phyloP scores from a whole-genome alignment of 352 stramenopile genomes.

The Globisporangium cystogenes region DNA sequence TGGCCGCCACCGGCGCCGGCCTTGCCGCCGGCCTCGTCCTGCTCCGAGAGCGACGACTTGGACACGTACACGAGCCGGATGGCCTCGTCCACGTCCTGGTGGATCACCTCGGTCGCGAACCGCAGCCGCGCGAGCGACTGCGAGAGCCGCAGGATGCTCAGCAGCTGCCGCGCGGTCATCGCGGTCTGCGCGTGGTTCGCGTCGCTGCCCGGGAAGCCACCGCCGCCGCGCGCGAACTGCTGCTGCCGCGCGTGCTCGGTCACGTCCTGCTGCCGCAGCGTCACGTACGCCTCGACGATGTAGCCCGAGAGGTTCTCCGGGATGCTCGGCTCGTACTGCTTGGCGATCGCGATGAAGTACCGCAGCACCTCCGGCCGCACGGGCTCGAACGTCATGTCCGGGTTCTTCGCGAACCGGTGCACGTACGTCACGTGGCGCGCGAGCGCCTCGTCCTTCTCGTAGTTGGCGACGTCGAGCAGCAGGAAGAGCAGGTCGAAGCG shows the following conservation, averaged over 20 bases:
- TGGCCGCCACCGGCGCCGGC: conserved; percentile 15
- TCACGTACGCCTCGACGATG: conserved; percentile 99
- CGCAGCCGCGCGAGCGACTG: conserved; percentile 95
- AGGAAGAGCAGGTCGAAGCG: conserved; percentile 99
- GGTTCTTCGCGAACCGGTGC: conserved; percentile 86
- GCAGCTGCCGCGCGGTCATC: conserved; percentile 98
- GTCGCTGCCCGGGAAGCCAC: conserved; percentile 21
- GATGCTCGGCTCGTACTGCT: conserved; percentile 82
- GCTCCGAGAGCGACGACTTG: conserved; percentile 93
- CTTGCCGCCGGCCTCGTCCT: conserved; percentile 59
- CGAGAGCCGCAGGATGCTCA: conserved; percentile 98
- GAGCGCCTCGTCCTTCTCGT: conserved; percentile 89
- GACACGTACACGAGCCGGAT: conserved; percentile 96
- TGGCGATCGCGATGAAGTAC: conserved; percentile 87
- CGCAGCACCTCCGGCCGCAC: conserved; percentile 89
- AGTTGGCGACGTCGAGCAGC: conserved; percentile 95
- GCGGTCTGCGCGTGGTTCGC: conserved; percentile 92
- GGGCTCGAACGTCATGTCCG: conserved; percentile 89
- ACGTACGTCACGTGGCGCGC: conserved; percentile 92
- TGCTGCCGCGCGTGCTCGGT: conserved; percentile 76
- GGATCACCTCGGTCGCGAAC: conserved; percentile 94
- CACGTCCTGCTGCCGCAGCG: conserved; percentile 91
- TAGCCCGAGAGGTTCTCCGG: conserved; percentile 94
- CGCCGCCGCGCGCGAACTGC: conserved; percentile 27
- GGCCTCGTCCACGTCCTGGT: conserved; percentile 98